Evolutionary conservation across 2,329 filamentous ascomycete species (phyloP).

Genomic region (Aureobasidium sp.): DNA sequence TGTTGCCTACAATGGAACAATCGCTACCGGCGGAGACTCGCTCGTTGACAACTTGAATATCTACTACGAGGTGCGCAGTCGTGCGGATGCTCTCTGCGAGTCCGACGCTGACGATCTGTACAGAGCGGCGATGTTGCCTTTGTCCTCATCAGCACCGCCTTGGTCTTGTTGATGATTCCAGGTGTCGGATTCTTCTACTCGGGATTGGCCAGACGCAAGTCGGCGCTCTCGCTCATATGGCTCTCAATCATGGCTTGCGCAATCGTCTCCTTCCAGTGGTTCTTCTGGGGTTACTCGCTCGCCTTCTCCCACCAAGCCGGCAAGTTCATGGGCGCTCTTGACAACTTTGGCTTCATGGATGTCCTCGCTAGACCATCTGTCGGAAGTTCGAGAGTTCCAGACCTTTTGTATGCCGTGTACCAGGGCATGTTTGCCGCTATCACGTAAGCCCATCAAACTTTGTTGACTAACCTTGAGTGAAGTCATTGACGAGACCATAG

Average conservation of each 20-base stretch:
- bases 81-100: background rate
- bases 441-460: conserved; percentile 52
- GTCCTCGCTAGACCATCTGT: conserved; percentile 71
- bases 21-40: conserved; percentile 58
- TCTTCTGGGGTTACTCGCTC: conserved; percentile 87
- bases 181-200: conserved; percentile 95
- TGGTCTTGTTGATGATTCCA: conserved; percentile 88
- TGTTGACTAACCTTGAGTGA: too few relatives aligned
- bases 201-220: conserved; percentile 81
- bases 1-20: conserved; percentile 58
- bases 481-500: conserved; percentile 33
- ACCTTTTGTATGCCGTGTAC: conserved; percentile 78
- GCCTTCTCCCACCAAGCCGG: conserved; percentile 73
- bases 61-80: conserved; percentile 63
- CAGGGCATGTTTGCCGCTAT: conserved; percentile 85
- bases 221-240: conserved; percentile 78
- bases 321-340: conserved; percentile 68
- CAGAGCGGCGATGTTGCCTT: conserved; percentile 77
- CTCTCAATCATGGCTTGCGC: conserved; percentile 74
- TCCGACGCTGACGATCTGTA: conserved; percentile 16
- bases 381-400: conserved; percentile 65
- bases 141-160: conserved; percentile 67
- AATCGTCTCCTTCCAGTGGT: conserved; percentile 84
- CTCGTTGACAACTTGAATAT: conserved; percentile 68
- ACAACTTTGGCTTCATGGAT: conserved; percentile 71